Conservation (phyloP, 2,329 filamentous ascomycete genomes). For the Alternaria atra region DNA sequence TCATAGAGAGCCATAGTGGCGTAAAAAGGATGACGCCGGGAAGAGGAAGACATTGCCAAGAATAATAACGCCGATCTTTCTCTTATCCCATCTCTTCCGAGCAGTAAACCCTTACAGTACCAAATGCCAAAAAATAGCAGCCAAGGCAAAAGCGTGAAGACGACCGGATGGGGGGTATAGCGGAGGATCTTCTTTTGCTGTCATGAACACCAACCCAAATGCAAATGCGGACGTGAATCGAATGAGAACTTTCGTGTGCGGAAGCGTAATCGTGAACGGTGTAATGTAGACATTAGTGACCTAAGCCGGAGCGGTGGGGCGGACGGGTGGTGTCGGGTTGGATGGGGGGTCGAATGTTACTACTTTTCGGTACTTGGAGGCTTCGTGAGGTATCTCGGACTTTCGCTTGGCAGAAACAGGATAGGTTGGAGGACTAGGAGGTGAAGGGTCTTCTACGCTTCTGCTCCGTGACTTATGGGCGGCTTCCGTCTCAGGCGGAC, state of each 20-base stretch:
- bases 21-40: conserved; percentile 3
- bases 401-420: conserved; percentile 28
- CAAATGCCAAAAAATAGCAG: background rate
- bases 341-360: conserved; percentile 15
- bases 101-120: conserved; percentile 4
- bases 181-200: conserved; percentile 25
- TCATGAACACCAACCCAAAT: conserved; percentile 30
- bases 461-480: conserved; percentile 15
- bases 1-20: background rate
- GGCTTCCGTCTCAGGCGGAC: conserved; percentile 11
- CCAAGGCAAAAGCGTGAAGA: conserved; percentile 10
- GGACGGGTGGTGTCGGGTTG: conserved; percentile 24
- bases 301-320: conserved; percentile 23
- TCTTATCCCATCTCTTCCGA: conserved; percentile 13
- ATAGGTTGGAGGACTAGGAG: conserved; percentile 4
- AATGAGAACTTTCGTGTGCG: conserved; percentile 12
- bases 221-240: conserved; percentile 26
- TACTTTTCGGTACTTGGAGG: conserved; percentile 26
- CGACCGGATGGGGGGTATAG: conserved; percentile 30
- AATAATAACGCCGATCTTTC: conserved; percentile 19
- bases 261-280: conserved; percentile 9
- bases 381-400: conserved; percentile 23
- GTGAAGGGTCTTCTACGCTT: background rate
- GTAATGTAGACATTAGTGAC: conserved; percentile 2
- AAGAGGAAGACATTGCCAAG: background rate